These are phyloP conservation scores for Goffeauzyma gilvescens DNA, from an alignment of 768 basidiomycete genomes.

Conservation along the genomic window DNA sequence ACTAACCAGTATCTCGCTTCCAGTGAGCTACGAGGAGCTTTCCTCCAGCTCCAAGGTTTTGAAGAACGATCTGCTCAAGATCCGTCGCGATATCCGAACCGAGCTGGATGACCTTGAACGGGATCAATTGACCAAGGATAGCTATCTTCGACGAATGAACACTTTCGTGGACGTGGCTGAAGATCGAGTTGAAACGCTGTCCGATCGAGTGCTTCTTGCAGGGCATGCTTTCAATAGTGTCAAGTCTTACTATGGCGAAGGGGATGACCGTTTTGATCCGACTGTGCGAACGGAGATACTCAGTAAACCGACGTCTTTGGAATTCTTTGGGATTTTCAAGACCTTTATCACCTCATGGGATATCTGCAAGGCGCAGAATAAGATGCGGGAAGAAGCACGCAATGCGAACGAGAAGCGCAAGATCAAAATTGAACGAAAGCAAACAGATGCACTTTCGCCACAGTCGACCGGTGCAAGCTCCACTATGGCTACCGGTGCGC, in stretches of 20 bases:
- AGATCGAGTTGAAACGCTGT: slow-evolving; percentile 57
- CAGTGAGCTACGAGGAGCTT: slow-evolving; percentile 73
- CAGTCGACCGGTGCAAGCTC: slow-evolving; percentile 24
- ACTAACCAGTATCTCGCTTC: slow-evolving; percentile 2
- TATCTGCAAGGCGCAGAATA: slow-evolving; percentile 67
- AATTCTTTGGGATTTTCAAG: slow-evolving; percentile 94
- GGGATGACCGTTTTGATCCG: slow-evolving; percentile 43
- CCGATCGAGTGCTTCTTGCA: slow-evolving; percentile 70
- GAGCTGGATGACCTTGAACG: slow-evolving; percentile 59
- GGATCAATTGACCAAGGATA: too few relatives aligned
- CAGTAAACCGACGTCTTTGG: slow-evolving; percentile 39
- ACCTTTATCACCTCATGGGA: slow-evolving; percentile 81
- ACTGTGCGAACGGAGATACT: slow-evolving; percentile 17
- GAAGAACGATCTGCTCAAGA: slow-evolving; percentile 53
- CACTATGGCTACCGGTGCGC: slow-evolving; percentile 14
- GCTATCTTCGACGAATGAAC: slow-evolving; percentile 83
- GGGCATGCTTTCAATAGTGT: slow-evolving; percentile 68
- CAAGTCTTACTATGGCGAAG: slow-evolving; percentile 80
- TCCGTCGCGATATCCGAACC: slow-evolving; percentile 59
- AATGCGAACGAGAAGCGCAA: slow-evolving; percentile 49
- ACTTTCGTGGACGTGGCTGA: slow-evolving; percentile 60
- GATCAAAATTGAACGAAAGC: slow-evolving; percentile 29
- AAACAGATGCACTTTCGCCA: slow-evolving; percentile 23
- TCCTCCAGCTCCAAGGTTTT: slow-evolving; percentile 56
- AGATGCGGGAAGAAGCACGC: slow-evolving; percentile 52